Evolutionary conservation across 2,329 filamentous ascomycete species (phyloP), one percentile per base, ranked within the genome.

Genomic region (Rutstroemia sp.): DNA sequence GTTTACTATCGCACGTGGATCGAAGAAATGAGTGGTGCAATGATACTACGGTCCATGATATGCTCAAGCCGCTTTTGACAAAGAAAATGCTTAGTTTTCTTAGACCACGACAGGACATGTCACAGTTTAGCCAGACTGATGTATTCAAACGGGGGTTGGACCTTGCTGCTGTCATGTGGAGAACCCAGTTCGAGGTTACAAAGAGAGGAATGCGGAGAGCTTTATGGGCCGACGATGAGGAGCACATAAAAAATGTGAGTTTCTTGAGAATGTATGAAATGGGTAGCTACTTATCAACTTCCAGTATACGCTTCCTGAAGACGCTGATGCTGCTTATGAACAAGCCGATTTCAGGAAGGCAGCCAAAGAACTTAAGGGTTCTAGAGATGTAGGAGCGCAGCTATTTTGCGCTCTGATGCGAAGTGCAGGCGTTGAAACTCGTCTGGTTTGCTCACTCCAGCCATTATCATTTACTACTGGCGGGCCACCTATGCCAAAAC

Each of bases 1-100:
- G 89, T 68, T 77, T 99, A 2, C 72, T 99, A 16, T 82, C 84
- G 9, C 89, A 97, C 70, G 79, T 86, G 16, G 80, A 88, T 62
- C 76, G 83, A 57, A 83, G 92, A 55, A 99, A 97, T 67, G 76
- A 81, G 54, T 96, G 92, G 90, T 96, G 92, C 72, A 95, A 95
- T 65, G 86, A 92, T 67, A 65, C 74, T 14, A 73, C 78, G 56
- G 81, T 88, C 8, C 89, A 95, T 67, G 78, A 75, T 42, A 73
- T 72, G n/a, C 72, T 95, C 42, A 83, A 80, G 54, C 73, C 78
- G 42, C 76, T 92, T 39, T 70, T 96, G 5, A 78, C 81, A 1
- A 79, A 82, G 34, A 87, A 87, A 64, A 83, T 81, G 30, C 70
- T 87, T 27, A 76, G 76, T 0, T 84, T 84, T 53, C 75, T 97